Base-by-base conservation (phyloP, 768 basidiomycete species). In the Kwoniella sp. region DNA sequence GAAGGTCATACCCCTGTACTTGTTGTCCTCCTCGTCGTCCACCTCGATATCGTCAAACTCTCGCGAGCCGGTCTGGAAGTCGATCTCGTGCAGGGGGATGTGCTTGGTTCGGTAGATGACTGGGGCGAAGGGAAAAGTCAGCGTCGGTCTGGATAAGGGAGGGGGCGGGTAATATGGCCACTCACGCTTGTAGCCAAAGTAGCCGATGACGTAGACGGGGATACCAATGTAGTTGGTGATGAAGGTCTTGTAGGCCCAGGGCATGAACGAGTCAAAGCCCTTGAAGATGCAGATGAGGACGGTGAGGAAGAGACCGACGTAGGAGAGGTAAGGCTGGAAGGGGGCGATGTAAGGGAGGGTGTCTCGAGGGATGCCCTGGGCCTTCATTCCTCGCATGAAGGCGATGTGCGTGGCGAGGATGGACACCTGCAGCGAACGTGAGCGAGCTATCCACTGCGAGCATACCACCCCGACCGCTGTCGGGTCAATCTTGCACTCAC, bases 261-360 rank as follows among this genome's bases (percentile, higher is more conserved):
- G 63, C 73, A 82, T 87, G 46, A 70, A 75, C 2, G 81, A 70
- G 7, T 79, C 77, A 50, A 78, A 79, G 75, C 40, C 43, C 62
- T 77, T 80, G 69, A 82, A 73, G 73, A 81, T 75, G 67, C 82
- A 83, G 73, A 84, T 83, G 62, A 63, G 32, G 22, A 36, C 43
- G 33, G 59, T 69, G 82, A 85, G 85, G 71, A 80, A 79, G 40
- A 84, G 74, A 20, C 83, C 86, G 81, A 85, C 86, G 70, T 81
- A 83, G 14, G 85, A 76, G 29, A 86, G 70, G 59, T 80, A 87
- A 0, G 86, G 86, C 50, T 73, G 70, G 52, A 76, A 53, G 25
- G 64, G 69, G 46, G 60, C 56, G 44, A 61, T 68, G 73, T 73
- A 78, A n/a, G 73, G 68, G 23, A 77, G 62, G 34, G 65, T 66